Evolutionary conservation across 805 yeast species (phyloP).

Genomic region (Zygosaccharomyces kombuchaensis): DNA sequence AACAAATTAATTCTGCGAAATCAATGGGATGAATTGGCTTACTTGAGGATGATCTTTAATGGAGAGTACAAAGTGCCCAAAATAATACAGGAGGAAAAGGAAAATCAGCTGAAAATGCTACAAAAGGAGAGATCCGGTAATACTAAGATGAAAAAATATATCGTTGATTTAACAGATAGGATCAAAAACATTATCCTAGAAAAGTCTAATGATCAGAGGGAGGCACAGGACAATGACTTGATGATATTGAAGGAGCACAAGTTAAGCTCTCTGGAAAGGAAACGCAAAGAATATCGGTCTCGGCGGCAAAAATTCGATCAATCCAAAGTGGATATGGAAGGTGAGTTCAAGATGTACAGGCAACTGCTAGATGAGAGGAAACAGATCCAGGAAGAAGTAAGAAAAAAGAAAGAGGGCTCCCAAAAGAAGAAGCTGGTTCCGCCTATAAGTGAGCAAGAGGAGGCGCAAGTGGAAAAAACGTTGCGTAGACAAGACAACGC

Average conservation of each 20-base stretch:
- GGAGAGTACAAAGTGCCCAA: slow-evolving; percentile 37
- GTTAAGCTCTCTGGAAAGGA: slow-evolving; percentile 26
- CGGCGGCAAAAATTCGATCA: slow-evolving; percentile 26
- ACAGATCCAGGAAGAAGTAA: slow-evolving; percentile 35
- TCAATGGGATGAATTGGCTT: slow-evolving; percentile 28
- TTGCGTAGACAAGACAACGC: slow-evolving; percentile 30
- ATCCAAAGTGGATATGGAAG: slow-evolving; percentile 30
- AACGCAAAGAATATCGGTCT: slow-evolving; percentile 19
- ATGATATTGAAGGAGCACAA: slow-evolving; percentile 29
- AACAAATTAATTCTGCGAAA: slow-evolving; percentile 16
- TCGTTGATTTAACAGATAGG: slow-evolving; percentile 27
- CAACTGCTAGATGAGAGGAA: slow-evolving; percentile 42
- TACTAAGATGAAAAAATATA: slow-evolving; percentile 16
- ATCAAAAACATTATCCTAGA: slow-evolving; percentile 24
- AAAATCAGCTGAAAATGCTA: slow-evolving; percentile 22
- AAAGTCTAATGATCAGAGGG: slow-evolving; percentile 8
- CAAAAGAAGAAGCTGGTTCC: slow-evolving; percentile 27
- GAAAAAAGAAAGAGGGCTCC: slow-evolving; percentile 18
- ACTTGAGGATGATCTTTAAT: slow-evolving; percentile 33
- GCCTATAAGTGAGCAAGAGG: slow-evolving; percentile 21
- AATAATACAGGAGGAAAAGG: slow-evolving; percentile 25
- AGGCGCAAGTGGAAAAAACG: slow-evolving; percentile 24
- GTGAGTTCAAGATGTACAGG: slow-evolving; percentile 42
- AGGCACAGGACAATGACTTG: slow-evolving; percentile 22
- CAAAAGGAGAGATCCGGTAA: slow-evolving; percentile 19